Evolutionary conservation across 2,329 filamentous ascomycete species (phyloP), one percentile per base, ranked within the genome.

Genomic region (Hymenoscyphus repandus): DNA sequence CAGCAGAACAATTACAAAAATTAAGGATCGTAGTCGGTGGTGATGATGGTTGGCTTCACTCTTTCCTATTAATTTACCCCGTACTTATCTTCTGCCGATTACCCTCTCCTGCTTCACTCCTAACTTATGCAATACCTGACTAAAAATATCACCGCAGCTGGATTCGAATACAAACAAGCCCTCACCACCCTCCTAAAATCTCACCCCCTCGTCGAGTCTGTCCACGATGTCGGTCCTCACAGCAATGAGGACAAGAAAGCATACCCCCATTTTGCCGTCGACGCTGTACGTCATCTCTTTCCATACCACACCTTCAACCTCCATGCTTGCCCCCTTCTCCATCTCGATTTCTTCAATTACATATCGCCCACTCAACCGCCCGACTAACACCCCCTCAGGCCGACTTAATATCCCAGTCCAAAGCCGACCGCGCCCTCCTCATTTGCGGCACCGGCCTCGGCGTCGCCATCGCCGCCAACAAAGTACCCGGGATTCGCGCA

Each of bases 381-480:
- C 30, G 2, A 11, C 42, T 27, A 32, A 22, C 13, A 46, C 4
- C 4, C 22, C 22, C 22, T 7, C 22, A 27, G 33, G 86, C 86
- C 1, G 58, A 57, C 53, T 73, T 86, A 34, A 78, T 88, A 10
- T 74, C 76, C 3, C 68, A 73, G 5, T 84, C 83, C 39, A 75
- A 82, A 62, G 85, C 80, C 47, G 89, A 95, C 70, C 84, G 89
- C 47, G 89, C 88, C 0, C 75, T 95, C 34, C 72, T 90, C 38
- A 88, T 95, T 72, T 95, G 89, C 71, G 89, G 90, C 2, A 95
- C 90, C 0, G 90, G 90, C 0, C 78, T 95, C 6, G 90, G 90
- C 17, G 90, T 95, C 6, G 89, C 90, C 61, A 95, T 95, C 66
- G 74, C 81, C n/a, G 90, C 90, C 58, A 95, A 95, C 76, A 95